phyloP scores from a whole-genome alignment of 116 monocot species.

The Papilionanthe hybrid region DNA sequence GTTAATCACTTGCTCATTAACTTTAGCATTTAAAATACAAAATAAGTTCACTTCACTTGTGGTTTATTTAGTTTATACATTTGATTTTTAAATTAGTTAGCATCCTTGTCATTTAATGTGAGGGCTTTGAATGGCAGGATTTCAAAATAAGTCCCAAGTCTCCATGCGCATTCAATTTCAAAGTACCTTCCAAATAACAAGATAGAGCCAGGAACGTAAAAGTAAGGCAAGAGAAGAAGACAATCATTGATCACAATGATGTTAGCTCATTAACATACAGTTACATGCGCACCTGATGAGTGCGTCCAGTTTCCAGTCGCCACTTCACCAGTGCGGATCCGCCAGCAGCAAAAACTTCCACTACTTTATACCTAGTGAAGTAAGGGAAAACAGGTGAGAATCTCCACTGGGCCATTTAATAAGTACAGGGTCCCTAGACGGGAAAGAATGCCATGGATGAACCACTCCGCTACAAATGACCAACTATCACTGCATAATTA shows the following conservation, averaged over 20 bases:
- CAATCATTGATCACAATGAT: background rate
- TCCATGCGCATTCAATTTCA: no score
- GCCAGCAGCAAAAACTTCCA: constrained; percentile 58
- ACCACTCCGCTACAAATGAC: background rate
- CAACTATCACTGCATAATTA: background rate
- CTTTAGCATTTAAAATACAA: no score
- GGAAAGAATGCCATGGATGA: background rate
- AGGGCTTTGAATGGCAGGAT: no score
- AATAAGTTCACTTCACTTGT: no score
- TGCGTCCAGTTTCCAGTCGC: constrained; percentile 91
- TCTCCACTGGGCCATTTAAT: background rate
- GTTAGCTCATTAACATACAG: background rate
- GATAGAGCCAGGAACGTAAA: no score
- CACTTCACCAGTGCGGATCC: constrained; percentile 74
- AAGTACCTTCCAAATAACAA: no score
- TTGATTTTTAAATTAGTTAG: no score
- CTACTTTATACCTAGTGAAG: constrained; percentile 65
- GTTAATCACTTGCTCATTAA: no score
- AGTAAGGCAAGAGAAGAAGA: background rate
- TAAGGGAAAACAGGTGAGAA: background rate
- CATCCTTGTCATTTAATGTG: no score
- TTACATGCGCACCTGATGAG: constrained; percentile 65
- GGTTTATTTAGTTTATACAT: no score
- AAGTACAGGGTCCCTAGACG: background rate
- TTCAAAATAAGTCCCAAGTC: no score